Evolutionary conservation across 2,329 filamentous ascomycete genomes (phyloP).

Genomic region (Hymenoscyphus repandus): DNA sequence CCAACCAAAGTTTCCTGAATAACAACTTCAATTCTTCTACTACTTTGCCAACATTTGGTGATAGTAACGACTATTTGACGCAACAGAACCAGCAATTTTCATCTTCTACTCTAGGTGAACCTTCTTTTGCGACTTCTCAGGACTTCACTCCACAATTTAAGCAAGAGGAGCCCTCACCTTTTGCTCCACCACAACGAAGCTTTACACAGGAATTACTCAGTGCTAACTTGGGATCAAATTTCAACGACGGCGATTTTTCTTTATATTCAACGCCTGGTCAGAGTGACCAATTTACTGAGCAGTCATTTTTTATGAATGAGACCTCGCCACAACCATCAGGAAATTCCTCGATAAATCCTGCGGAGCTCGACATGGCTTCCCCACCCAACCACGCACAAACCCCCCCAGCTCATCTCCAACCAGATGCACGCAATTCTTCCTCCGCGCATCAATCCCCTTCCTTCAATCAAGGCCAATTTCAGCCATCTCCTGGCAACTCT

Average conservation of each 20-base stretch:
- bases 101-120: slow-evolving; percentile 23
- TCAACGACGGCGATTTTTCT: slow-evolving; percentile 54
- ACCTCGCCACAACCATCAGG: slow-evolving; percentile 34
- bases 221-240: slow-evolving; percentile 45
- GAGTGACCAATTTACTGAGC: slow-evolving; percentile 51
- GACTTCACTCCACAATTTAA: slow-evolving; percentile 32
- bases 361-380: slow-evolving; percentile 45
- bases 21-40: slow-evolving; percentile 35
- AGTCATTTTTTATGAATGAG: slow-evolving; percentile 55
- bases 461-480: slow-evolving; percentile 29
- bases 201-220: slow-evolving; percentile 44
- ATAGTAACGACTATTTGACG: slow-evolving; percentile 42
- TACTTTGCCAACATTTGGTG: slow-evolving; percentile 24
- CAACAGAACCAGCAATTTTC: slow-evolving; percentile 29
- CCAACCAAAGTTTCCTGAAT: slow-evolving; percentile 41
- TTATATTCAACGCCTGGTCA: slow-evolving; percentile 54
- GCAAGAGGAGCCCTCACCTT: slow-evolving; percentile 28
- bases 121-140: slow-evolving; percentile 24
- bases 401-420: slow-evolving; percentile 27
- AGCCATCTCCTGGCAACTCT: slow-evolving; percentile 29
- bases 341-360: slow-evolving; percentile 39
- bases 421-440: slow-evolving; percentile 29
- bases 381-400: slow-evolving; percentile 27
- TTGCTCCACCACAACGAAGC: slow-evolving; percentile 41
- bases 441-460: slow-evolving; percentile 30